Percentiles rank a stretch among this genome's conserved stretches.
These are phyloP conservation scores for Tetraselmis chui DNA, from an alignment of 139 green algal genomes.

Conservation along the genomic window DNA sequence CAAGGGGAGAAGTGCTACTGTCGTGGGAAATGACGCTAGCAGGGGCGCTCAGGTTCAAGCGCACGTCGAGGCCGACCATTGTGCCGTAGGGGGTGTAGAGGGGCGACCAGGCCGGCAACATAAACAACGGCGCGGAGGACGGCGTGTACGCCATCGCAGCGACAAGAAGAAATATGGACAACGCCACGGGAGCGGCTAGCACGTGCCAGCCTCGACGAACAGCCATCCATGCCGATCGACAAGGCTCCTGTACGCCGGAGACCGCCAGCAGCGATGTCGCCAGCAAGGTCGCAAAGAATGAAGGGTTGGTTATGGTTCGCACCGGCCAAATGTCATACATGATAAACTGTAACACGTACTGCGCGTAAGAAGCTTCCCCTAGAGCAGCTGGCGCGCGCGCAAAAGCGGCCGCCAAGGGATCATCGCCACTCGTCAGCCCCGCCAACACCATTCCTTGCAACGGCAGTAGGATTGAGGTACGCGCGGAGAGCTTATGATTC, in stretches of 20 bases:
- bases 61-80: not conserved
- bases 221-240: not conserved
- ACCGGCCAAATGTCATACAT: not conserved
- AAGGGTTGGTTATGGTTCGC: not conserved
- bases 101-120: too few relatives aligned
- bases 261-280: not conserved
- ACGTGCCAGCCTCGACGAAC: not conserved
- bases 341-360: constrained; percentile 12
- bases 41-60: not conserved
- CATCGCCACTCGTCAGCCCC: not conserved
- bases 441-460: constrained; percentile 5
- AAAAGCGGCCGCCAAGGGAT: constrained; percentile 1
- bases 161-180: not conserved
- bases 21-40: not conserved
- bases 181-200: not conserved
- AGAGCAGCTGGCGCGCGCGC: not conserved
- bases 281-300: constrained; percentile 5
- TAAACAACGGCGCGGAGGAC: not conserved
- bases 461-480: constrained; percentile 4
- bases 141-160: not conserved
- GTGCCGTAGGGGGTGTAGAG: not conserved
- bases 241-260: not conserved
- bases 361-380: constrained; percentile 3
- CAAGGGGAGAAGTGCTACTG: not conserved
- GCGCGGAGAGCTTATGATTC: not conserved